These are phyloP conservation scores for Vickermania ingenoplastis DNA, from an alignment of 208 protist genomes.

Conservation along the genomic window DNA sequence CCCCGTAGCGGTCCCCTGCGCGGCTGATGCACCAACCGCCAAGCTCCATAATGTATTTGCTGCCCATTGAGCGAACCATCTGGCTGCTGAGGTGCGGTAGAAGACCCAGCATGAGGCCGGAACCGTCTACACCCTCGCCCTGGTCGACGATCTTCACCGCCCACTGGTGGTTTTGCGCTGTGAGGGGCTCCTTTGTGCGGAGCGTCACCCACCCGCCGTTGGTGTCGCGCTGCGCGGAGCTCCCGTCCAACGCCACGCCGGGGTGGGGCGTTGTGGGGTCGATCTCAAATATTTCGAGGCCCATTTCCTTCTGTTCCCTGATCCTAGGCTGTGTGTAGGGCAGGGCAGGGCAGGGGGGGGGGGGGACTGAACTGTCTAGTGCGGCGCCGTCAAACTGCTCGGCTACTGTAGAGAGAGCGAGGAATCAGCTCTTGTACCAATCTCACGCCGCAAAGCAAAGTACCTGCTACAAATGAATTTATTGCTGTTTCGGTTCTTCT, in stretches of 20 bases:
- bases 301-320: conserved; percentile 40
- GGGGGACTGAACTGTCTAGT: too few species aligned
- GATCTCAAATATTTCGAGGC: conserved; percentile 70
- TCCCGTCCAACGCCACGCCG: conserved; percentile 68
- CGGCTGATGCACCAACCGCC: conserved; percentile 86
- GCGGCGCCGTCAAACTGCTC: too few species aligned
- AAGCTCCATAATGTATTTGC: conserved; percentile 87
- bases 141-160: conserved; percentile 82
- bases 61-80: conserved; percentile 43
- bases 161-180: conserved; percentile 75
- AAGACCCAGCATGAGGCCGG: conserved; percentile 84
- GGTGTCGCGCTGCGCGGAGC: conserved; percentile 61
- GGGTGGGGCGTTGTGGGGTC: conserved; percentile 73
- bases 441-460: too few species aligned
- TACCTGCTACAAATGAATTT: too few species aligned
- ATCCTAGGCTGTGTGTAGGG: too few species aligned
- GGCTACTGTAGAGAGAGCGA: too few species aligned
- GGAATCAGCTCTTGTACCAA: too few species aligned
- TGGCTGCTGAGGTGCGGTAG: conserved; percentile 52
- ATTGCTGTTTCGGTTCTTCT: too few species aligned
- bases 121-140: conserved; percentile 80
- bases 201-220: conserved; percentile 89
- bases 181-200: conserved; percentile 52
- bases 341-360: too few species aligned
- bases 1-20: conserved; percentile 79